Percentiles rank a stretch among this genome's conserved stretches.
Conservation (phyloP, 441 rosid genomes). For the Populus hybrid region DNA sequence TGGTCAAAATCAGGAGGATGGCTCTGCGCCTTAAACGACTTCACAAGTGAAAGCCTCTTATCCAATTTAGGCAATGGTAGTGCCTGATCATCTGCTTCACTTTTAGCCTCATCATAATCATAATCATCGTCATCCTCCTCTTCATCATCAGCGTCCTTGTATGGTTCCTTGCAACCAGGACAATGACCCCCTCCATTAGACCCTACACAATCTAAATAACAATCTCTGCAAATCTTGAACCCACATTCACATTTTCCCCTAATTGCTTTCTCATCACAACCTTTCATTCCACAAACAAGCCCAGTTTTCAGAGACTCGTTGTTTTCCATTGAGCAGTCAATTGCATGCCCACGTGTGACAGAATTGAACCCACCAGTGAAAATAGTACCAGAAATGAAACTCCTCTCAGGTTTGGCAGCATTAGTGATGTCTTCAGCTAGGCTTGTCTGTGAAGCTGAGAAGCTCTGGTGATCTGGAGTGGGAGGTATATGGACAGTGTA, state of each 20-base stretch:
- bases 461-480: conserved; percentile 71
- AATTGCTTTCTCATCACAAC: conserved; percentile 71
- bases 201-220: conserved; percentile 58
- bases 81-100: conserved; percentile 56
- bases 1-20: conserved; percentile 73
- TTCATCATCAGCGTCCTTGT: conserved; percentile 47
- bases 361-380: conserved; percentile 76
- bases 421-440: conserved; percentile 30
- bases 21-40: conserved; percentile 60
- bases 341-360: conserved; percentile 71
- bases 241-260: conserved; percentile 69
- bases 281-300: conserved; percentile 56
- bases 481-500: conserved; percentile 86
- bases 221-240: conserved; percentile 65
- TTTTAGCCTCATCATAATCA: conserved; percentile 34
- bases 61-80: conserved; percentile 68
- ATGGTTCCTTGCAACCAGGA: conserved; percentile 81
- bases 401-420: conserved; percentile 34
- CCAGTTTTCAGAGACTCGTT: conserved; percentile 36
- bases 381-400: conserved; percentile 59
- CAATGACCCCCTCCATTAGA: conserved; percentile 56
- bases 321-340: conserved; percentile 46
- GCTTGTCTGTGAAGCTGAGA: conserved; percentile 54
- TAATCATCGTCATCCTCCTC: conserved; percentile 27
- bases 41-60: conserved; percentile 73